phyloP scores from a whole-genome alignment of 768 basidiomycete species.

The Lentinula sp. region DNA sequence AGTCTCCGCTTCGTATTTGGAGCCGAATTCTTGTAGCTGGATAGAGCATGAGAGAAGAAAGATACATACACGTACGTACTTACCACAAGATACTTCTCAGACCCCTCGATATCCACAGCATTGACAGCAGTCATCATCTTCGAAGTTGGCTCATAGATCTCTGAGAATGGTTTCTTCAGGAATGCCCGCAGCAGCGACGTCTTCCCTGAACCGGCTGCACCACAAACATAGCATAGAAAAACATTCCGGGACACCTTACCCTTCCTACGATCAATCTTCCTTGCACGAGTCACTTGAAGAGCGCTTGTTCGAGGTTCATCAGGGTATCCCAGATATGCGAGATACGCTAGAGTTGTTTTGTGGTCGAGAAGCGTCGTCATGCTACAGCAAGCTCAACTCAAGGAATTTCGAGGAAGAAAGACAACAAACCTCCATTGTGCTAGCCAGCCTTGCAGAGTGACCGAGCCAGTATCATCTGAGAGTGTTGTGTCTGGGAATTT shows the following conservation, averaged over 20 bases:
- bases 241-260: conserved; percentile 88
- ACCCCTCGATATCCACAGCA: conserved; percentile 88
- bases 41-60: background rate
- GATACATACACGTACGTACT: conserved; percentile 25
- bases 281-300: conserved; percentile 76
- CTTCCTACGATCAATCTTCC: conserved; percentile 80
- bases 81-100: conserved; percentile 95
- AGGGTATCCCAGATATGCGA: conserved; percentile 92
- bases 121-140: conserved; percentile 92
- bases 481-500: conserved; percentile 89
- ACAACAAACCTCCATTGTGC: conserved; percentile 89
- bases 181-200: conserved; percentile 83
- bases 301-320: conserved; percentile 76
- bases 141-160: conserved; percentile 82
- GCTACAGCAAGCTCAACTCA: conserved; percentile 30
- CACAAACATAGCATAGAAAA: conserved; percentile 89
- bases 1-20: conserved; percentile 88
- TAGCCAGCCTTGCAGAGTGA: conserved; percentile 96
- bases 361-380: conserved; percentile 98
- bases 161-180: conserved; percentile 72
- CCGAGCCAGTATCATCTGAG: conserved; percentile 79
- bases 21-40: conserved; percentile 96
- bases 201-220: conserved; percentile 95
- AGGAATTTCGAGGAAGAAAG: background rate
- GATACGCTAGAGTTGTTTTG: conserved; percentile 85